phyloP scores from a whole-genome alignment of 441 rosid genomes.

The Raphanus hybrid region DNA sequence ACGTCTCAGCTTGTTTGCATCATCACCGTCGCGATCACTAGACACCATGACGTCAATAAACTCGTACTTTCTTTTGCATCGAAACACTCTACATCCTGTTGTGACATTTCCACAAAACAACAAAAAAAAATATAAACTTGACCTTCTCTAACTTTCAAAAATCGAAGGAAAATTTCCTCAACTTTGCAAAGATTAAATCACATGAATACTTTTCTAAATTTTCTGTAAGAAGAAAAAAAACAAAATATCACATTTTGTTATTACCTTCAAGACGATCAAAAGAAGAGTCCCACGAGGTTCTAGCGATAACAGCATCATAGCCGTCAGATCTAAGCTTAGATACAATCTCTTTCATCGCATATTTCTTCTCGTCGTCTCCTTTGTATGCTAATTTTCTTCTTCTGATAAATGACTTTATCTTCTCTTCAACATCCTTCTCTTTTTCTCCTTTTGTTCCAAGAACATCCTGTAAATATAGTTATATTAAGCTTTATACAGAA shows the following conservation, averaged over 20 bases:
- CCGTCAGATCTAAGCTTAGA: slow-evolving; percentile 50
- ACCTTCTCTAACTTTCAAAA: slow-evolving; percentile 9
- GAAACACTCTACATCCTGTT: slow-evolving; percentile 41
- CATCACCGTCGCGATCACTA: slow-evolving; percentile 27
- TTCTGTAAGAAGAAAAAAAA: neutral
- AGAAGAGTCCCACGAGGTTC: slow-evolving; percentile 54
- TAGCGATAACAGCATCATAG: slow-evolving; percentile 57
- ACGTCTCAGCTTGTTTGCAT: slow-evolving; percentile 35
- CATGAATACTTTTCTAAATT: neutral
- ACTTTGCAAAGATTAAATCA: neutral
- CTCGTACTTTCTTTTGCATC: slow-evolving; percentile 48
- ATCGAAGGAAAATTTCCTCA: neutral
- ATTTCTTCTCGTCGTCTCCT: slow-evolving; percentile 41
- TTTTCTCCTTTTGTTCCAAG: slow-evolving; percentile 40
- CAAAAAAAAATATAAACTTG: neutral
- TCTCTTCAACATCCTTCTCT: slow-evolving; percentile 48
- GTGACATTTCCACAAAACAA: slow-evolving; percentile 12
- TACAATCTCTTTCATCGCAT: slow-evolving; percentile 49
- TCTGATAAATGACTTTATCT: slow-evolving; percentile 37
- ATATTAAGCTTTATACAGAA: neutral
- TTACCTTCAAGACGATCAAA: slow-evolving; percentile 47
- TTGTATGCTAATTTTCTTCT: slow-evolving; percentile 29
- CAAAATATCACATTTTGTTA: neutral
- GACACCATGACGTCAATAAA: slow-evolving; percentile 50
- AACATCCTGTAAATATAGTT: slow-evolving; percentile 39